Evolutionary conservation across 2,329 filamentous ascomycete species (phyloP), one percentile per base, ranked within the genome.

Genomic region (Hypoxylon sp.): DNA sequence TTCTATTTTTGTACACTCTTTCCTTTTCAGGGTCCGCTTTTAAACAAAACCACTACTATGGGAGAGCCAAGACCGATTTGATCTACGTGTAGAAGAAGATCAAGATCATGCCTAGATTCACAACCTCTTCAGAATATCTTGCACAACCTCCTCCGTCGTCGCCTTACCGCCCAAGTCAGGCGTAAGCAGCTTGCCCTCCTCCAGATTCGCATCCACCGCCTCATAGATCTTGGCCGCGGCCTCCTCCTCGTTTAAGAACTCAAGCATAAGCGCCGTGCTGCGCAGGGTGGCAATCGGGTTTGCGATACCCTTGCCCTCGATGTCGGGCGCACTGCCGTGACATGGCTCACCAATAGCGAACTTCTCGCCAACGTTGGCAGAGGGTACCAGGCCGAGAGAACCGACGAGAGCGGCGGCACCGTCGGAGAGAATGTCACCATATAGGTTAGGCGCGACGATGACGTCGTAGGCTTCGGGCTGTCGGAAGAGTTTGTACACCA

Each of bases 401-500:
- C 95, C 96, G 28, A 98, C 95, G 30, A 98, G 89, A 2, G 96
- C 96, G 25, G 96, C 96, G 55, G 96, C 95, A 72, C 94, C 95
- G 80, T 99, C 96, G 1, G 94, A 97, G 41, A 99, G 86, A 73
- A 99, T 96, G 81, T 99, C 96, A 73, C 96, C 96, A 83, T 99
- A 98, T 68, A 99, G 87, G 83, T 98, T 98, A 57, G 95, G 96
- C 7, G 95, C 96, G 50, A 99, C 96, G 74, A 99, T 97, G 73
- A 98, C 95, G 80, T 99, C 96, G 89, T 98, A 99, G 77, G 91
- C 91, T 77, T 91, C 87, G 46, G 96, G 96, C 82, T 98, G 93
- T 69, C 95, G 93, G 90, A 98, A 98, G 63, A 99, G 91, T 86
- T 98, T 98, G 89, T 98, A 98, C 64, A 98, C 94, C 96, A 99